Evolutionary conservation across 2,329 filamentous ascomycete species (phyloP).

Genomic region (Trichoderma hamatum): DNA sequence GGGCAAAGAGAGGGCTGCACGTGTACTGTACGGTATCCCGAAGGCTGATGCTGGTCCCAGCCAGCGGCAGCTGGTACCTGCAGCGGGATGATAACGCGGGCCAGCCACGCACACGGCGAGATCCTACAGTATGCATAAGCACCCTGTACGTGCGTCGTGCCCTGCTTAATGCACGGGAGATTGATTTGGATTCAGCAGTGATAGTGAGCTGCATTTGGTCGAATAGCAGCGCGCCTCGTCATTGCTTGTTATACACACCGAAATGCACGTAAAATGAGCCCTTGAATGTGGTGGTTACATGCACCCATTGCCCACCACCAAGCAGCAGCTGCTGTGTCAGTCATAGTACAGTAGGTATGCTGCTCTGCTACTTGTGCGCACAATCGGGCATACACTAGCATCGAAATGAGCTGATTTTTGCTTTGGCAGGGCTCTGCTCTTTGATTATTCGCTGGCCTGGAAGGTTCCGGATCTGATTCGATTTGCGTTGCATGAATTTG

Average conservation of each 20-base stretch:
- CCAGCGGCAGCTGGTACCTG: neutral
- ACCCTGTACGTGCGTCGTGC: neutral
- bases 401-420: conserved; percentile 18
- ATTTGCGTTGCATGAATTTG: conserved; percentile 21
- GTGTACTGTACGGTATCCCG: neutral
- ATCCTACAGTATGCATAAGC: neutral
- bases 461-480: conserved; percentile 17
- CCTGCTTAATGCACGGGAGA: neutral
- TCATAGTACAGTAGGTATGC: too few relatives aligned
- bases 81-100: neutral
- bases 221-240: neutral
- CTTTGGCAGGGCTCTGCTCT: neutral
- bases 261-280: neutral
- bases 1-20: neutral
- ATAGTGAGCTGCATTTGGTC: neutral
- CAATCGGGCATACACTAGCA: neutral
- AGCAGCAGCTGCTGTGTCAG: neutral
- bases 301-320: too few relatives aligned
- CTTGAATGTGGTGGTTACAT: neutral
- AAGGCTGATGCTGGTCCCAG: neutral
- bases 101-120: neutral
- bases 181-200: neutral
- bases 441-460: conserved; percentile 9
- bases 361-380: neutral
- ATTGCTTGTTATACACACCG: neutral